A percentile compares a stretch with the other conserved stretches of the same genome.
Conservation (phyloP, 2,329 filamentous ascomycete genomes). For the Phialophora macrospora region DNA sequence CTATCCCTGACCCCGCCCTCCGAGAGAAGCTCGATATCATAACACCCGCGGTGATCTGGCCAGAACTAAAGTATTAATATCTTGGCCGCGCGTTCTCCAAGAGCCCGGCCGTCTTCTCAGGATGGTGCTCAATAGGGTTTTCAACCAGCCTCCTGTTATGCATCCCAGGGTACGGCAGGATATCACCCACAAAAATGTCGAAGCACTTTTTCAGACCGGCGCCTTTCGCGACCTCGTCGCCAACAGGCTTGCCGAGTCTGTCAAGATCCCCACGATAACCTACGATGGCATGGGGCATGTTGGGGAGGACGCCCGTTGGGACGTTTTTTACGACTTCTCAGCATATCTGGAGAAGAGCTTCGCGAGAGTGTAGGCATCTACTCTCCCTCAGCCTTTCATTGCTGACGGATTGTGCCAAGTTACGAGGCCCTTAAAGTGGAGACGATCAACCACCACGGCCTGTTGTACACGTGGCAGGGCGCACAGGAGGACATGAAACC, state of each 20-base stretch:
- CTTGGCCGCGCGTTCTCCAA: neutral
- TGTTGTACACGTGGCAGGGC: conserved; percentile 64
- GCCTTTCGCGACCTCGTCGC: conserved; percentile 32
- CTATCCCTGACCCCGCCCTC: conserved; percentile 8
- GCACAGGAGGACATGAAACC: conserved; percentile 58
- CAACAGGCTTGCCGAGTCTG: conserved; percentile 49
- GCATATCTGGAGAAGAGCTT: conserved; percentile 57
- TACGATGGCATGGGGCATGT: conserved; percentile 62
- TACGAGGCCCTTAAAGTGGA: conserved; percentile 43
- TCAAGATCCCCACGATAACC: conserved; percentile 61
- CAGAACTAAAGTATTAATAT: neutral
- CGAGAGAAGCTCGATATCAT: conserved; percentile 13
- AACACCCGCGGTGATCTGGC: neutral
- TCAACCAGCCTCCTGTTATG: conserved; percentile 30
- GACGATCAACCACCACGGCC: conserved; percentile 63
- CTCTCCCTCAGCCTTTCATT: neutral
- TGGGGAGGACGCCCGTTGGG: conserved; percentile 63
- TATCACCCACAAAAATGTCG: conserved; percentile 28
- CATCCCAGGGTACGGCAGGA: conserved; percentile 28
- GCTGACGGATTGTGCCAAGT: conserved; percentile 15
- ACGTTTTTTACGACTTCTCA: conserved; percentile 62
- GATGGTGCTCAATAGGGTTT: conserved; percentile 30
- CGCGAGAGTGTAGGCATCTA: conserved; percentile 51
- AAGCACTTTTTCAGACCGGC: conserved; percentile 27
- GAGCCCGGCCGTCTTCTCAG: neutral